These are phyloP conservation scores for Fusarium falciforme DNA, from an alignment of 2,329 filamentous ascomycete species.

Conservation along the genomic window DNA sequence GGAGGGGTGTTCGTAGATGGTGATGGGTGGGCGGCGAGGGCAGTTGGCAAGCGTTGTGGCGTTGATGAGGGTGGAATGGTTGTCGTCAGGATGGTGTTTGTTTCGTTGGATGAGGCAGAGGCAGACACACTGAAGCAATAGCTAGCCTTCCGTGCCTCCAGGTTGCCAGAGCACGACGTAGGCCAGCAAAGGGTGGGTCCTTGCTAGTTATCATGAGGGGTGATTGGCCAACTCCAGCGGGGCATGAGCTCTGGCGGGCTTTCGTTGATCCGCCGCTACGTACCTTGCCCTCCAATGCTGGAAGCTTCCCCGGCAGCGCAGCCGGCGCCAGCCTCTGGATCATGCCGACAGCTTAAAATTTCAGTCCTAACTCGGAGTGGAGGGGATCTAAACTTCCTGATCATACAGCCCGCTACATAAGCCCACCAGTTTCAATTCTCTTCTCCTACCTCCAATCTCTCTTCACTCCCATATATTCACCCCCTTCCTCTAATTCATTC, in stretches of 20 bases:
- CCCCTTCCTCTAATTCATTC: conserved; percentile 13
- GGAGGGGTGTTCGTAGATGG: background rate
- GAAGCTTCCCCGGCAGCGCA: conserved; percentile 38
- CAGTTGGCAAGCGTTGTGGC: background rate
- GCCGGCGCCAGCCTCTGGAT: conserved; percentile 40
- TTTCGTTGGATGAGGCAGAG: conserved; percentile 33
- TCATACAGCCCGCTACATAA: conserved; percentile 36
- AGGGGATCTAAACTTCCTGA: conserved; percentile 41
- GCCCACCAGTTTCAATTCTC: conserved; percentile 15
- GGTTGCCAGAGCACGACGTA: conserved; percentile 54
- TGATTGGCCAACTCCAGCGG: conserved; percentile 27
- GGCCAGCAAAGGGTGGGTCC: conserved; percentile 38
- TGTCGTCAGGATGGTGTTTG: conserved; percentile 31
- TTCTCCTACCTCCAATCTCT: conserved; percentile 6
- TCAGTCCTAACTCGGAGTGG: conserved; percentile 38
- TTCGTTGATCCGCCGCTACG: conserved; percentile 45
- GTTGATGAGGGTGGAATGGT: conserved; percentile 13
- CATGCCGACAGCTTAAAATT: conserved; percentile 47
- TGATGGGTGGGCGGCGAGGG: conserved; percentile 2
- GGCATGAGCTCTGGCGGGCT: conserved; percentile 34
- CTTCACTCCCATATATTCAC: conserved; percentile 12
- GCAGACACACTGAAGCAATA: conserved; percentile 24
- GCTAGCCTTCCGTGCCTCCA: conserved; percentile 41
- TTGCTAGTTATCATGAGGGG: background rate
- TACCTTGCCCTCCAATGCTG: conserved; percentile 15